Evolutionary conservation across 306 rosid genomes (phyloP).

Genomic region (Albizia julibrissin): DNA sequence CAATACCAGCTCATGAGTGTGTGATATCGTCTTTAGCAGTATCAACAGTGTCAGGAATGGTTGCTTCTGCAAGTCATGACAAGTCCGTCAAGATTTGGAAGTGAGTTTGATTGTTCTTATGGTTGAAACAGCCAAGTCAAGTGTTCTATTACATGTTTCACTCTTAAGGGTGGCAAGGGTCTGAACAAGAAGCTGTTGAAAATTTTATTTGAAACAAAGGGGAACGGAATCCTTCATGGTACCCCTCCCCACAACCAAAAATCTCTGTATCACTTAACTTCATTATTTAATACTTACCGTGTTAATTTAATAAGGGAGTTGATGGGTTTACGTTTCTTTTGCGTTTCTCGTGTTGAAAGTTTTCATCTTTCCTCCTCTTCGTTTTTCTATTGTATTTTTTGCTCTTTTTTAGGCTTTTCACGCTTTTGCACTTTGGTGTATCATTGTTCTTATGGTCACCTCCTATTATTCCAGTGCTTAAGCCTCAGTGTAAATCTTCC

Average conservation of each 20-base stretch:
- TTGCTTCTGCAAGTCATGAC: constrained; percentile 91
- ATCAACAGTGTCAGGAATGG: constrained; percentile 79
- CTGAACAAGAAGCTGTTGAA: constrained; percentile 28
- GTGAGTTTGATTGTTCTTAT: constrained; percentile 35
- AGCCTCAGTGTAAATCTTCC: not conserved
- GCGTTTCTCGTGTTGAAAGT: constrained; percentile 17
- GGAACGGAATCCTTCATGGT: constrained; percentile 22
- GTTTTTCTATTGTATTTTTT: not conserved
- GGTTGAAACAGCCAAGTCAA: constrained; percentile 35
- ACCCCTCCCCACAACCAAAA: not conserved
- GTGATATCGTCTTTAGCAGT: constrained; percentile 82
- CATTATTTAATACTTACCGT: constrained; percentile 27
- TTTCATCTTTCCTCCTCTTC: not conserved
- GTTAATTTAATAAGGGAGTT: constrained; percentile 32
- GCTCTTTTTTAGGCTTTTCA: not conserved
- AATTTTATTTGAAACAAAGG: constrained; percentile 11
- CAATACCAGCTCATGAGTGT: constrained; percentile 75
- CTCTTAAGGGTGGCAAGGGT: constrained; percentile 22
- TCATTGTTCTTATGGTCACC: not conserved
- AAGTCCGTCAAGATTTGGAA: constrained; percentile 92
- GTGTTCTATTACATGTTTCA: constrained; percentile 29
- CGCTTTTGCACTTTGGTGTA: not conserved
- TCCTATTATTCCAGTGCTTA: not conserved
- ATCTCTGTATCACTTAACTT: not conserved
- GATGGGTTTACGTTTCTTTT: constrained; percentile 21